phyloP scores from a whole-genome alignment of 305 asterid species.

The Fraxinus platypoda region DNA sequence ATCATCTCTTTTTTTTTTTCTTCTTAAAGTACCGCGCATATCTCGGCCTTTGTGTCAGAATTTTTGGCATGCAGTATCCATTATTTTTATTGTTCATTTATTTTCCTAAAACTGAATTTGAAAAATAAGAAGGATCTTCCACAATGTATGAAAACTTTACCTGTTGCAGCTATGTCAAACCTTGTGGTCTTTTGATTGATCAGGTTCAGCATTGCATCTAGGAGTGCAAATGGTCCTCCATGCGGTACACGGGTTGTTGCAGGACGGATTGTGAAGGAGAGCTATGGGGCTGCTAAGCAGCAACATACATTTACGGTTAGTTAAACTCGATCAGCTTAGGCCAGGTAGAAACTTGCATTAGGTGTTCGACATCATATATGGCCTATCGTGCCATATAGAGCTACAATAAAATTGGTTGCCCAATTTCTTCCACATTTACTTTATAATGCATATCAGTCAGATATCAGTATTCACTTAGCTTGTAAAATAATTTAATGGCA shows the following conservation, averaged over 20 bases:
- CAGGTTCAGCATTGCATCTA: slow-evolving; percentile 77
- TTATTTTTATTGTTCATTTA: neutral
- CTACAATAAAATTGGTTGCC: neutral
- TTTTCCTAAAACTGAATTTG: neutral
- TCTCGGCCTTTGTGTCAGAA: neutral
- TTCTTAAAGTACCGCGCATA: neutral
- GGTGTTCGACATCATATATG: neutral
- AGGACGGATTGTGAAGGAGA: slow-evolving; percentile 68
- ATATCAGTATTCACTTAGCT: neutral
- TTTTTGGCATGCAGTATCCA: neutral
- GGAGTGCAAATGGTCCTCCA: slow-evolving; percentile 70
- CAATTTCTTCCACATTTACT: neutral
- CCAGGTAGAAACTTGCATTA: neutral
- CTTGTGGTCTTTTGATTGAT: slow-evolving; percentile 24
- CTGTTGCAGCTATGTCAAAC: neutral
- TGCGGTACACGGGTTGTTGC: slow-evolving; percentile 51
- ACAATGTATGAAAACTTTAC: neutral
- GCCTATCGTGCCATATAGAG: neutral
- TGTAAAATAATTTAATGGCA: neutral
- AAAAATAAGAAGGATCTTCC: neutral
- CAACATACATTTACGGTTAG: slow-evolving; percentile 91
- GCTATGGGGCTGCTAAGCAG: slow-evolving; percentile 20
- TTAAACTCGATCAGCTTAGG: slow-evolving; percentile 6
- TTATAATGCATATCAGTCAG: neutral
- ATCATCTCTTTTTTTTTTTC: neutral